Evolutionary conservation across 2,329 filamentous ascomycete genomes (phyloP).

Genomic region (Chaetomium strumarium): DNA sequence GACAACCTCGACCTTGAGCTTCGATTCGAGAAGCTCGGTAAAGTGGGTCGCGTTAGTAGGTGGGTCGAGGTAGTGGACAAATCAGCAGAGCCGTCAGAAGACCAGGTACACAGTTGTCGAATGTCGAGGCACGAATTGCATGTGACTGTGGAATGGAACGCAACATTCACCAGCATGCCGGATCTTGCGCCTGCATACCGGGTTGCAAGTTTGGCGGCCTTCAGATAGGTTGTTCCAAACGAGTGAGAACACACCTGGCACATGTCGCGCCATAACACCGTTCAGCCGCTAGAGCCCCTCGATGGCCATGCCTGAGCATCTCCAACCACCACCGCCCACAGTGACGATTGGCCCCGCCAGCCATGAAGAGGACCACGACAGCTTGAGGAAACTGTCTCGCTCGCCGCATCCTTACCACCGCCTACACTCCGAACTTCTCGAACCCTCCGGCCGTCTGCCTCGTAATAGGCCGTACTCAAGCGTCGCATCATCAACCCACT

Average conservation of each 20-base stretch:
- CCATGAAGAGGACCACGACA: conserved; percentile 24
- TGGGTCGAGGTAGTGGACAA: no score
- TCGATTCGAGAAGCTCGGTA: no score
- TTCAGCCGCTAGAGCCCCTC: background rate
- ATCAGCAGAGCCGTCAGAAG: no score
- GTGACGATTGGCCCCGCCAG: conserved; percentile 8
- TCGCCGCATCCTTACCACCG: conserved; percentile 65
- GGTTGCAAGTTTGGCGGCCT: background rate
- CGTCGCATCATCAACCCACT: conserved; percentile 19
- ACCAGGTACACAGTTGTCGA: no score
- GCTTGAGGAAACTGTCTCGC: conserved; percentile 48
- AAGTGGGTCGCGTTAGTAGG: no score
- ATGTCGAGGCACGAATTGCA: no score
- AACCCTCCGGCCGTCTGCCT: conserved; percentile 38
- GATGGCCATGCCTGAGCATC: conserved; percentile 41
- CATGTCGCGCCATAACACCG: background rate
- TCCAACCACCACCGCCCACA: conserved; percentile 31
- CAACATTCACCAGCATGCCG: no score
- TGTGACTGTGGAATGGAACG: no score
- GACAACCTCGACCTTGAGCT: no score
- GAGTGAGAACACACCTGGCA: background rate
- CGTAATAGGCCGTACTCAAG: background rate
- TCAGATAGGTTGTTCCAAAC: background rate
- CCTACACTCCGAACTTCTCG: conserved; percentile 49
- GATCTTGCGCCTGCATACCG: no score